phyloP scores from a whole-genome alignment of 805 yeast genomes.

The Saccharomycopsis schoenii region DNA sequence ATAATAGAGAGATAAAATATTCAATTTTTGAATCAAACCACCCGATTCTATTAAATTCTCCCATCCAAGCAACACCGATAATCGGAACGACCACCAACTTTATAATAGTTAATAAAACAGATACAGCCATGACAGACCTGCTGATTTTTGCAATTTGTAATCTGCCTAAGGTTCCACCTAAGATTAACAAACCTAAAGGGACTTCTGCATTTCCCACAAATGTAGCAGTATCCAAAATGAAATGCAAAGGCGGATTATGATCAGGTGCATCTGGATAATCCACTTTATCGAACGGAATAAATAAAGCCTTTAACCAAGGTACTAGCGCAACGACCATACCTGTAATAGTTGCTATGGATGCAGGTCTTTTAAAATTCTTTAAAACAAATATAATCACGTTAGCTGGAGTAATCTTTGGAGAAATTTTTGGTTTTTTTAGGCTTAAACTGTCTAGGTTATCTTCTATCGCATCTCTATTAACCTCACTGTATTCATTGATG shows the following conservation, averaged over 20 bases:
- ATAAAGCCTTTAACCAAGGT: slow-evolving; percentile 77
- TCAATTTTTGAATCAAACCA: slow-evolving; percentile 40
- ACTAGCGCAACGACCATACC: slow-evolving; percentile 68
- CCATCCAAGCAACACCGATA: slow-evolving; percentile 58
- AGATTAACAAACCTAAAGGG: slow-evolving; percentile 72
- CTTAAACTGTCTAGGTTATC: not conserved
- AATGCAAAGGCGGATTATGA: slow-evolving; percentile 71
- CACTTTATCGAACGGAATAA: slow-evolving; percentile 35
- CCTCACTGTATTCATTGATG: slow-evolving; percentile 10
- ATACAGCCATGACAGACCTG: slow-evolving; percentile 58
- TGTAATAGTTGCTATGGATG: slow-evolving; percentile 56
- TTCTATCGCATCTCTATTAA: not conserved
- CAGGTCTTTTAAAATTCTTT: slow-evolving; percentile 61
- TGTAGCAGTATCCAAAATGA: slow-evolving; percentile 67
- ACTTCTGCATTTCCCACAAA: slow-evolving; percentile 86
- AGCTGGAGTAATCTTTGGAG: not conserved
- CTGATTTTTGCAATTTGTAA: slow-evolving; percentile 53
- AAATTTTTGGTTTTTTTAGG: not conserved
- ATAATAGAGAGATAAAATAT: slow-evolving; percentile 64
- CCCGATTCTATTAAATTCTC: slow-evolving; percentile 57
- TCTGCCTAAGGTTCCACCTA: slow-evolving; percentile 87
- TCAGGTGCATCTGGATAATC: slow-evolving; percentile 76
- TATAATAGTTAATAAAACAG: slow-evolving; percentile 44
- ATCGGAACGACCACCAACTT: slow-evolving; percentile 71
- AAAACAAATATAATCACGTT: slow-evolving; percentile 24